These are phyloP conservation scores for Arctium minus DNA, from an alignment of 129 eudicot species.

Conservation along the genomic window DNA sequence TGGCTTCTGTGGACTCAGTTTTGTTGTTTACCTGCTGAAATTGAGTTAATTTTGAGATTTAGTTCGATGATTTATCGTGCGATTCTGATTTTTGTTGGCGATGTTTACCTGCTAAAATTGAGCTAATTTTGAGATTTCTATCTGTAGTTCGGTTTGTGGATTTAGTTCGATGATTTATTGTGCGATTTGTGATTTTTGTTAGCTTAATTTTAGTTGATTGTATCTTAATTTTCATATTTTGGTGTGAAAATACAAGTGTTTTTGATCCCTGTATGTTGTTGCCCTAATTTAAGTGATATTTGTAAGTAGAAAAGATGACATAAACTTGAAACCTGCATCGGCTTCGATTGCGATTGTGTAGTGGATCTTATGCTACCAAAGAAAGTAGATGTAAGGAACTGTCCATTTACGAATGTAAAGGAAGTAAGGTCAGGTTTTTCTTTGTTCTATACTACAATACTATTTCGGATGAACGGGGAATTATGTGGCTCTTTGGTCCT, in stretches of 20 bases:
- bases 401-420: background rate
- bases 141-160: background rate
- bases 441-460: too few relatives aligned
- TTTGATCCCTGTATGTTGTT: constrained; percentile 4
- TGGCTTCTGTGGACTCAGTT: background rate
- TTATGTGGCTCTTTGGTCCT: too few relatives aligned
- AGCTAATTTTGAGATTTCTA: background rate
- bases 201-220: constrained; percentile 8
- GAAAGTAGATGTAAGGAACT: background rate
- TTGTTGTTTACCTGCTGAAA: background rate
- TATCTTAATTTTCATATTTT: background rate
- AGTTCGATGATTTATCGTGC: background rate
- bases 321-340: background rate
- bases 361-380: background rate
- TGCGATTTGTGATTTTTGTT: background rate
- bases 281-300: constrained; percentile 14
- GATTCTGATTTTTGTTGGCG: background rate
- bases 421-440: too few relatives aligned
- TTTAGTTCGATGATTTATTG: background rate
- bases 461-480: too few relatives aligned
- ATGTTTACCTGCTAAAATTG: background rate
- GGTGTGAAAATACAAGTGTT: constrained; percentile 1
- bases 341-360: background rate
- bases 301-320: background rate
- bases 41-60: background rate